A percentile compares a stretch with the other conserved stretches of the same genome.
These are phyloP conservation scores for Gastrolobium bilobum DNA, from an alignment of 306 rosid species.

Conservation along the genomic window DNA sequence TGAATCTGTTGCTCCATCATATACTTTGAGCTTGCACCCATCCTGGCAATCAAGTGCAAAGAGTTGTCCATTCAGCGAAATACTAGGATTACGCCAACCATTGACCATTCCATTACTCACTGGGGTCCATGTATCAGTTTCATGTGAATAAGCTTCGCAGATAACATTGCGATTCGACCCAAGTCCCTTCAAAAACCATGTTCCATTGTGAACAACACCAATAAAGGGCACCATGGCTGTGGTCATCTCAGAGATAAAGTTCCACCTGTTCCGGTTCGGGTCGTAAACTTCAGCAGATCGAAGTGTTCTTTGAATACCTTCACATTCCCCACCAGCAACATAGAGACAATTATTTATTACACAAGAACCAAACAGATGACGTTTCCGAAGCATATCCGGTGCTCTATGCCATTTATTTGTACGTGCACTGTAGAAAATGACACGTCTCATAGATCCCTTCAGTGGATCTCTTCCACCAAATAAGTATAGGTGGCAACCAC, in stretches of 20 bases:
- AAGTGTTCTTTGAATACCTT: constrained; percentile 96
- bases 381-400: constrained; percentile 97
- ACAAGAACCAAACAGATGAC: constrained; percentile 93
- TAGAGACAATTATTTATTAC: constrained; percentile 97
- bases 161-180: constrained; percentile 92
- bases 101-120: constrained; percentile 85
- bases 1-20: constrained; percentile 80
- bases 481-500: constrained; percentile 96
- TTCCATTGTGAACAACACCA: constrained; percentile 91
- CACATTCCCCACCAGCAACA: constrained; percentile 99
- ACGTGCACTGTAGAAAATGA: constrained; percentile 92
- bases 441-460: constrained; percentile 96
- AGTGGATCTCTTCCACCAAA: constrained; percentile 97
- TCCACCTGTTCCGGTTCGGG: constrained; percentile 91
- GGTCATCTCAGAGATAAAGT: constrained; percentile 92
- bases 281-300: constrained; percentile 97
- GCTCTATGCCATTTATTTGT: constrained; percentile 99
- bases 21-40: constrained; percentile 94
- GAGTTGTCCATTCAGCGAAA: constrained; percentile 87
- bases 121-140: constrained; percentile 87
- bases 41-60: constrained; percentile 92
- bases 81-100: constrained; percentile 98
- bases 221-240: constrained; percentile 97
- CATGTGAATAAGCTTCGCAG: constrained; percentile 93
- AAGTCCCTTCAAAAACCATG: constrained; percentile 96